Evolutionary conservation across 148 eudicot genomes (phyloP).

Genomic region (Tetragonia tetragonoides): DNA sequence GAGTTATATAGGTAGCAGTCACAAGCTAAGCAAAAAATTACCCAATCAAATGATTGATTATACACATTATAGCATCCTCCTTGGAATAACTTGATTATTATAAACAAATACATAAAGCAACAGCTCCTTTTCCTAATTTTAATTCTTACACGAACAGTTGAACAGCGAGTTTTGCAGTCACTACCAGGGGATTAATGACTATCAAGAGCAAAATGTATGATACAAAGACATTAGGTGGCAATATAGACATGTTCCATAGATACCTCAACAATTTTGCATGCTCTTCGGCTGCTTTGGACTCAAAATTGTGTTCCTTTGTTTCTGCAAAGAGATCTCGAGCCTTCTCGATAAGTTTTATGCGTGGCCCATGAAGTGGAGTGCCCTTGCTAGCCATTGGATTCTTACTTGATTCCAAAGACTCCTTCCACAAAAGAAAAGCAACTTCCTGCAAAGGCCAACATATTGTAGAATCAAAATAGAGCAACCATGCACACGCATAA

Average conservation of each 20-base stretch:
- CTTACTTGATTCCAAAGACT: slow-evolving; percentile 84
- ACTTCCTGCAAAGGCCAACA: slow-evolving; percentile 63
- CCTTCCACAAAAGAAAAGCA: slow-evolving; percentile 87
- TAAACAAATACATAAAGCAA: background rate
- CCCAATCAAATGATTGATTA: background rate
- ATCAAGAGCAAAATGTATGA: background rate
- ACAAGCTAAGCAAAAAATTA: background rate
- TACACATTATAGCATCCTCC: background rate
- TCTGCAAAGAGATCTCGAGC: slow-evolving; percentile 76
- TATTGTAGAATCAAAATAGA: background rate
- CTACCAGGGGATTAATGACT: too few species aligned
- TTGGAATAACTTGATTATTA: background rate
- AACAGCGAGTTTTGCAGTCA: too few species aligned
- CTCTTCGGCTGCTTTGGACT: slow-evolving; percentile 96
- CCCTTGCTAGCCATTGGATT: slow-evolving; percentile 97
- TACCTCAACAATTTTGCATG: slow-evolving; percentile 93
- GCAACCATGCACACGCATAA: background rate
- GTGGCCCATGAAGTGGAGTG: slow-evolving; percentile 85
- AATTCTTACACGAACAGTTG: too few species aligned
- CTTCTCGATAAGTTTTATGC: slow-evolving; percentile 86
- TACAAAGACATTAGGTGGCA: background rate
- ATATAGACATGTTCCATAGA: background rate
- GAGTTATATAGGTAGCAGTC: background rate
- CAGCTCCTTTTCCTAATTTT: background rate
- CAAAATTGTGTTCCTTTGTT: slow-evolving; percentile 89